Evolutionary conservation across 2,329 filamentous ascomycete species (phyloP), one percentile per base, ranked within the genome.

Genomic region (Fusarium sp.): DNA sequence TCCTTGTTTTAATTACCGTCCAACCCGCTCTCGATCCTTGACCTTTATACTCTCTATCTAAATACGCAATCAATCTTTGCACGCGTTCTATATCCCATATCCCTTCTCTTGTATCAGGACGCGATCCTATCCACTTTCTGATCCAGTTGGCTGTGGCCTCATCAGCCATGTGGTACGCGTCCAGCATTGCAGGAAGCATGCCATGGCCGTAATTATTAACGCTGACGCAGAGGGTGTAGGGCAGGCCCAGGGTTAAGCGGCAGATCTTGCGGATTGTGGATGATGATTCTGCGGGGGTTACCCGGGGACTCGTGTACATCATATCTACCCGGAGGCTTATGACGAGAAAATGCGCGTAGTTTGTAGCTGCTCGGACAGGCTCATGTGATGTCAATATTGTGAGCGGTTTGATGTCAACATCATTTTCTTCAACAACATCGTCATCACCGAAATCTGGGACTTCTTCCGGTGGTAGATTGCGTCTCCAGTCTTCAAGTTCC

Each of bases 41-140:
- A 3, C 37, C 44, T 6, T 44, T 56, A 14, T 71, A 71, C 26
- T 71, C 68, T 41, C 31, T 49, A 9, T 71, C 69, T 3, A 71
- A 13, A 11, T 71, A 69, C 0, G 48, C 30, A 19, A 71, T 57
- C 2, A 71, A 11, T 23, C 62, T 58, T 7, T 69, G 61, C 4
- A 65, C 68, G 4, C 63, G 65, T 4, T 53, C 26, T 3, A 69
- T 61, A 23, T 71, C 67, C 69, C 69, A 71, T 23, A 71, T 71
- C 2, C 69, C 69, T 12, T 71, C 69, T 19, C 65, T 44, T 1
- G 60, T 44, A 3, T 58, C 26, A 7, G 68, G 69, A 11, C 67
- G 46, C 1, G 25, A 21, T 2, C 43, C 45, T 25, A 71, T 51
- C 69, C 69, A 71, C 9, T 25, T 23, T 11, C 49, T 57, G 12